Evolutionary conservation across 768 basidiomycete species (phyloP).

Genomic region (Trametes punicea): DNA sequence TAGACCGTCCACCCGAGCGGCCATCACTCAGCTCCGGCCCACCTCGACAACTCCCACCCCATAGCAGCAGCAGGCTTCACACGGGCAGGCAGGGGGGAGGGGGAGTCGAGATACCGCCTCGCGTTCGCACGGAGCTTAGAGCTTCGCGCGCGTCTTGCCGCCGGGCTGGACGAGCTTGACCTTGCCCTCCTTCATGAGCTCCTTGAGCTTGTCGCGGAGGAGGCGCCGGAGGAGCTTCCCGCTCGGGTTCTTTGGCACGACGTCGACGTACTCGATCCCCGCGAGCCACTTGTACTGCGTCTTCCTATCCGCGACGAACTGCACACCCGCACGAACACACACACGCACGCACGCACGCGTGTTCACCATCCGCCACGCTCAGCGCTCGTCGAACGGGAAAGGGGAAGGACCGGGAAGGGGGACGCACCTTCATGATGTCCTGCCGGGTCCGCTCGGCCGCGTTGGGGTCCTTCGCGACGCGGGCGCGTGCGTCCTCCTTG

Average conservation of each 20-base stretch:
- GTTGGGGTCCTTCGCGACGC: slow-evolving; percentile 31
- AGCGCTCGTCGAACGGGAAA: not conserved
- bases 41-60: not conserved
- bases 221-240: slow-evolving; percentile 32
- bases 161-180: not conserved
- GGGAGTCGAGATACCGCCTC: not conserved
- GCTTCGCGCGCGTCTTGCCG: slow-evolving; percentile 16
- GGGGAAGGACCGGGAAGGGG: not conserved
- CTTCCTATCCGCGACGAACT: slow-evolving; percentile 33
- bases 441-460: slow-evolving; percentile 41
- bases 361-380: not conserved
- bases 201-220: slow-evolving; percentile 26
- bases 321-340: slow-evolving; percentile 14
- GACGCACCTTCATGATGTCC: slow-evolving; percentile 51
- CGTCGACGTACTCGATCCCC: slow-evolving; percentile 37
- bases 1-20: too few relatives aligned
- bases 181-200: slow-evolving; percentile 15
- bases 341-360: too few relatives aligned
- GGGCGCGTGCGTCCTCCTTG: slow-evolving; percentile 33
- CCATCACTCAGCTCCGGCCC: too few relatives aligned
- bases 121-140: not conserved
- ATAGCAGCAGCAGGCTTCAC: not conserved
- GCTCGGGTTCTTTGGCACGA: slow-evolving; percentile 32
- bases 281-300: slow-evolving; percentile 37
- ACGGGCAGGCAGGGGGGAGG: not conserved